Evolutionary conservation across 2,329 filamentous ascomycete species (phyloP).

Genomic region (Epichloe uncinata): DNA sequence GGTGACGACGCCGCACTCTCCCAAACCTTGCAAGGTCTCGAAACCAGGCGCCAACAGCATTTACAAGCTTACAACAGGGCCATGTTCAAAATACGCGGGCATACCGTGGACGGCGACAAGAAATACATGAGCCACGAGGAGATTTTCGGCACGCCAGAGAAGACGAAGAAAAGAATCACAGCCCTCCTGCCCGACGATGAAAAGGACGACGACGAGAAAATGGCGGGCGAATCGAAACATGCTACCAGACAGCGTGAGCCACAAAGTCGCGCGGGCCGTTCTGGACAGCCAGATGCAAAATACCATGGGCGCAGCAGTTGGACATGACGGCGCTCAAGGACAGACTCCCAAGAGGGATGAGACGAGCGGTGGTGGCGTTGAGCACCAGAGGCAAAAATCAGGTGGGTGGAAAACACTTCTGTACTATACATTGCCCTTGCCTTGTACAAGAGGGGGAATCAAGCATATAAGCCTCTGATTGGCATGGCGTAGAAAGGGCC

Average conservation of each 20-base stretch:
- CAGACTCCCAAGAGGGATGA: neutral
- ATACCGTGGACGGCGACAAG: constrained; percentile 13
- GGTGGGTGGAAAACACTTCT: neutral
- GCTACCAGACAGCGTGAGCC: neutral
- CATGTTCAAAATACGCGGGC: constrained; percentile 18
- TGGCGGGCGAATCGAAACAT: neutral
- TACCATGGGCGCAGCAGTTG: neutral
- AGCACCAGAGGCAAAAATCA: neutral
- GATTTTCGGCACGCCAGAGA: constrained; percentile 16
- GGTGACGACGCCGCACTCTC: neutral
- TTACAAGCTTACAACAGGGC: constrained; percentile 11
- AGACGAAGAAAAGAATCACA: constrained; percentile 6
- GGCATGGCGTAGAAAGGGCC: no score
- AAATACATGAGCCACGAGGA: constrained; percentile 16
- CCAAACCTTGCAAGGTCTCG: constrained; percentile 9
- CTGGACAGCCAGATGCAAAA: neutral
- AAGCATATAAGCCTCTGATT: no score
- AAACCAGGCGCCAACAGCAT: constrained; percentile 15
- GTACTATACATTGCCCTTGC: neutral
- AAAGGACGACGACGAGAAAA: no score
- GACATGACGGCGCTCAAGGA: neutral
- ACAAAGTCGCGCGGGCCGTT: neutral
- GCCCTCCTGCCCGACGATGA: constrained; percentile 1
- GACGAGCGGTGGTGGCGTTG: neutral
- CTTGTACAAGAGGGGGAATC: no score